Evolutionary conservation across 306 rosid species (phyloP).

Genomic region (Citrullus amarus): DNA sequence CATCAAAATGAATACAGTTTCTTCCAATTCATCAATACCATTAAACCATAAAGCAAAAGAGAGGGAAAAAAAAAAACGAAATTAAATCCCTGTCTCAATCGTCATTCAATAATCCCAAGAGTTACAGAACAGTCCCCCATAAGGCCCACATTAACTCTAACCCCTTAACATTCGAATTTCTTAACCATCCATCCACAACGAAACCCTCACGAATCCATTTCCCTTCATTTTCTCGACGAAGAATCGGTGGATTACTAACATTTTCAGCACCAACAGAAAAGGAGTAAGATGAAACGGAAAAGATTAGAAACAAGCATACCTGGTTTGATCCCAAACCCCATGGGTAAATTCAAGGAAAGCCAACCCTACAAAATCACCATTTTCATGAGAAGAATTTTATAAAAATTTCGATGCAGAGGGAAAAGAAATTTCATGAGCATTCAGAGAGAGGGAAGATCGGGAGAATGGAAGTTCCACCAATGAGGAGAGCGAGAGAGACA

Average conservation of each 20-base stretch:
- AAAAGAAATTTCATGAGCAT: background rate
- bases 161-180: background rate
- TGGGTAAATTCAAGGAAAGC: background rate
- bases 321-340: background rate
- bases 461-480: background rate
- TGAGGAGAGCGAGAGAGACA: background rate
- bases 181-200: background rate
- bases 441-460: slow-evolving; percentile 4
- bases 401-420: background rate
- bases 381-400: background rate
- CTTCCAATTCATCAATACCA: background rate
- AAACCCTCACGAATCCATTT: background rate
- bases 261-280: background rate
- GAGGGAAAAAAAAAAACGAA: background rate
- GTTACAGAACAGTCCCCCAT: background rate
- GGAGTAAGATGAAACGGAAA: background rate
- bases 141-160: background rate
- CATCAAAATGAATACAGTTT: slow-evolving; percentile 2
- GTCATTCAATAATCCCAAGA: background rate
- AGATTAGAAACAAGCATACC: background rate
- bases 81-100: background rate
- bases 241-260: background rate
- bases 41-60: background rate
- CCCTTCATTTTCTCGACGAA: background rate
- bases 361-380: slow-evolving; percentile 1